A percentile compares a stretch with the other conserved stretches of the same genome.
These are phyloP conservation scores for Epithele typhae DNA, from an alignment of 768 basidiomycete genomes.

Conservation along the genomic window DNA sequence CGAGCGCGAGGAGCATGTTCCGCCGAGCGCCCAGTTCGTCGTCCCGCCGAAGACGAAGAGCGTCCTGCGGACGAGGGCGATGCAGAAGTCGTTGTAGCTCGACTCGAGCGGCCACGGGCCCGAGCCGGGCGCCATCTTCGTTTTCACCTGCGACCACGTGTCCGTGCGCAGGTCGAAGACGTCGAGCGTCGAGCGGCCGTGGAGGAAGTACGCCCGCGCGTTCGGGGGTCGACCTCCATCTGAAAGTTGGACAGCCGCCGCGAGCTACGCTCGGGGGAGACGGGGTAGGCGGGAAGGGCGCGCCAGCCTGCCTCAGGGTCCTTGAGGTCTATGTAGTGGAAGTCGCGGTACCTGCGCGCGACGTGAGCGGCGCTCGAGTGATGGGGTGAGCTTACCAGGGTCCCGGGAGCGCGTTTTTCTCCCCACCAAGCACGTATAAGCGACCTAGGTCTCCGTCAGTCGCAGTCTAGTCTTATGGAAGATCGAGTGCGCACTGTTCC, in stretches of 20 bases:
- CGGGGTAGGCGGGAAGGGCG: slow-evolving; percentile 11
- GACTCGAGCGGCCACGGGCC: slow-evolving; percentile 15
- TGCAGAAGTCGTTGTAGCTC: slow-evolving; percentile 11
- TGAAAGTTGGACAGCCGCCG: slow-evolving; percentile 7
- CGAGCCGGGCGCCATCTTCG: slow-evolving; percentile 13
- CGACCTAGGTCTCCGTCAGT: too few relatives aligned
- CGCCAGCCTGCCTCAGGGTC: slow-evolving; percentile 15
- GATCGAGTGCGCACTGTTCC: slow-evolving; percentile 10
- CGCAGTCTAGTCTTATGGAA: not conserved
- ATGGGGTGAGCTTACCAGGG: slow-evolving; percentile 7
- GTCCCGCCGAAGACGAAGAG: slow-evolving; percentile 38
- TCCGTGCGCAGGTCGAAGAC: slow-evolving; percentile 34
- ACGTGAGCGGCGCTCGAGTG: slow-evolving; percentile 13
- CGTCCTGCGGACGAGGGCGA: slow-evolving; percentile 24
- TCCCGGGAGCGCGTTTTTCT: too few relatives aligned
- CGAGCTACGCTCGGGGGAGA: not conserved
- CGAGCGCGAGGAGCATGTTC: slow-evolving; percentile 21
- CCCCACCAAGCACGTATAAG: too few relatives aligned
- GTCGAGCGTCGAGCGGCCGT: slow-evolving; percentile 26
- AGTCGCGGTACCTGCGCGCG: slow-evolving; percentile 12
- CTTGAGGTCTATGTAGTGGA: slow-evolving; percentile 18
- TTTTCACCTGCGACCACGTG: slow-evolving; percentile 29
- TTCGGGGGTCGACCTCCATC: slow-evolving; percentile 8
- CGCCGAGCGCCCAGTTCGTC: slow-evolving; percentile 4
- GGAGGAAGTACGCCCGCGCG: slow-evolving; percentile 31